phyloP scores from a whole-genome alignment of 495 filamentous ascomycete species.

The Astrothelium macrocarpum region DNA sequence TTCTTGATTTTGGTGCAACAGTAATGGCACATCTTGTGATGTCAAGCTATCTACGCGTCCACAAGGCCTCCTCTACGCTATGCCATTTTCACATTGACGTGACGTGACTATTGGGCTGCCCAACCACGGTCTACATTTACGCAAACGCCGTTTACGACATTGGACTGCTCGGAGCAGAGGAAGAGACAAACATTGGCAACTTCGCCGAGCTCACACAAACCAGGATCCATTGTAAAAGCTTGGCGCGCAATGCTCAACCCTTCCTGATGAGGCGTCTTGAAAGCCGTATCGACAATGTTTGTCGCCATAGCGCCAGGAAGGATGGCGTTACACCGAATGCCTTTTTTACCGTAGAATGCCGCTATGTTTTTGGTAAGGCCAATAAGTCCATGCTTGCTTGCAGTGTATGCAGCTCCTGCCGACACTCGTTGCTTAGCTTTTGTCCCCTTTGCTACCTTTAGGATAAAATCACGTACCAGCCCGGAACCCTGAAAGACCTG shows the following conservation, averaged over 20 bases:
- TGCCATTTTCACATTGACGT: too few species aligned
- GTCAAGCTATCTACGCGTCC: too few species aligned
- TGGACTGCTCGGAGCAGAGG: slow-evolving; percentile 14
- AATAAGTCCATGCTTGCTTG: slow-evolving; percentile 44
- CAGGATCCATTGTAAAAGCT: neutral
- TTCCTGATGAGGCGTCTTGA: slow-evolving; percentile 39
- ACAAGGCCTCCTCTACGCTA: too few species aligned
- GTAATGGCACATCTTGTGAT: too few species aligned
- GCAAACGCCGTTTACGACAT: slow-evolving; percentile 18
- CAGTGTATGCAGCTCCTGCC: slow-evolving; percentile 46
- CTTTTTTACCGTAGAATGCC: slow-evolving; percentile 46
- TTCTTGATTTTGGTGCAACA: too few species aligned
- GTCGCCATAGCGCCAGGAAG: slow-evolving; percentile 47
- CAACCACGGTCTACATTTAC: slow-evolving; percentile 20
- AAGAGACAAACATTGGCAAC: slow-evolving; percentile 19
- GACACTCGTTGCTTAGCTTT: slow-evolving; percentile 16
- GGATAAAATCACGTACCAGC: slow-evolving; percentile 9
- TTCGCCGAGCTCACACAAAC: slow-evolving; percentile 9
- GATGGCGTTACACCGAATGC: slow-evolving; percentile 48
- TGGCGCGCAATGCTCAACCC: slow-evolving; percentile 18
- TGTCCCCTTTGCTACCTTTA: neutral
- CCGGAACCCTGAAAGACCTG: slow-evolving; percentile 11
- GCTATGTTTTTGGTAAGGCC: slow-evolving; percentile 57
- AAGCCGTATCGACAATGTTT: slow-evolving; percentile 43
- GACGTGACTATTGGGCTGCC: slow-evolving; percentile 10